Evolutionary conservation across 192 early-diverging fungal species (phyloP), one percentile per base, ranked within the genome.

Genomic region (Helicostylum pulchrum): DNA sequence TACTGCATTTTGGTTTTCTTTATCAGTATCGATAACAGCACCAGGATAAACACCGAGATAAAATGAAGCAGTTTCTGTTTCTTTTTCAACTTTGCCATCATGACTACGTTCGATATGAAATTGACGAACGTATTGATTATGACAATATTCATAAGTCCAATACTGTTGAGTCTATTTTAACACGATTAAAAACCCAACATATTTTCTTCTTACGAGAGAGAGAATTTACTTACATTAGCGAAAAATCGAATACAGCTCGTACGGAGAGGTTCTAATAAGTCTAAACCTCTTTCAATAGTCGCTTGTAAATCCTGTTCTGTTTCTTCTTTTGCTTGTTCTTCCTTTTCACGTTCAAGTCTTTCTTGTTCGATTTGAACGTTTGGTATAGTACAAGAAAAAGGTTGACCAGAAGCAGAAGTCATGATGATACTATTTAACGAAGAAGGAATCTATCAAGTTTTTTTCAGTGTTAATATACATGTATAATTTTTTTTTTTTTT

Each of bases 91-190:
- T n/a, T 63, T 49, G 14, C 50, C 62, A 63, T 63, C 48, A 21
- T 51, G 20, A 11, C 51, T 19, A 14, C 62, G 31, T 17, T 69
- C 67, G 30, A 62, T 48, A 59, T 73, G 65, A 17, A 73, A 73
- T 54, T 73, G 71, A 11, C 66, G 50, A 15, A 73, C 65, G 59
- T 73, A 55, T 19, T 60, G 44, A 15, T 49, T 42, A 73, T 92
- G 92, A 67, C 94, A 96, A 69, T 90, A 96, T 69, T 93, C 89
- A 67, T 94, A 96, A 0, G 84, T 84, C 89, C 90, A 96, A 75
- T 83, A 94, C 20, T 77, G 80, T 15, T 63, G 65, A 32, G 65
- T 54, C 71, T 73, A 61, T 21, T n/a, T 19, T 61, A 10, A 31
- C 5, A 11, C 9, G 26, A 7, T 14, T 20, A 51, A 0, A 43